These are phyloP conservation scores for Colletotrichum incanum DNA, from an alignment of 2,329 filamentous ascomycete genomes.

Conservation along the genomic window DNA sequence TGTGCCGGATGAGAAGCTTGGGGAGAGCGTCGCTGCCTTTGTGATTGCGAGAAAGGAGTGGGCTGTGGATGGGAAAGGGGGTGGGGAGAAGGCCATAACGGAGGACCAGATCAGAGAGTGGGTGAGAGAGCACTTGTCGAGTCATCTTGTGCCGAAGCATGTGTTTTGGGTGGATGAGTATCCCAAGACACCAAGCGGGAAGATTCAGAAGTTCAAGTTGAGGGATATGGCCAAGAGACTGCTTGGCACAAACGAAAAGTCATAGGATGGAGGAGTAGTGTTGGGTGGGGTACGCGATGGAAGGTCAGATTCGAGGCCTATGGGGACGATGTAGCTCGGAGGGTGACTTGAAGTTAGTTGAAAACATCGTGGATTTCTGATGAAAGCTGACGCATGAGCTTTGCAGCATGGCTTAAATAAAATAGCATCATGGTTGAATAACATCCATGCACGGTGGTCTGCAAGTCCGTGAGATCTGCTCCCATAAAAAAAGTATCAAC, in stretches of 20 bases:
- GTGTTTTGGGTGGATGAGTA: slow-evolving; percentile 91
- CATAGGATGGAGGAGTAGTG: background rate
- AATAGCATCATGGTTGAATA: background rate
- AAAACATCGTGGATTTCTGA: background rate
- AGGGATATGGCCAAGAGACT: slow-evolving; percentile 72
- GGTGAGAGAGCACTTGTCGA: slow-evolving; percentile 78
- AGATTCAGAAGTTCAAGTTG: slow-evolving; percentile 95
- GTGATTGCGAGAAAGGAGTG: slow-evolving; percentile 65
- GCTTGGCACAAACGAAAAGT: slow-evolving; percentile 40
- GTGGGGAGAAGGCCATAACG: slow-evolving; percentile 56
- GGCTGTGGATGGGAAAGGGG: slow-evolving; percentile 46
- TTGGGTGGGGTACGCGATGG: too few relatives aligned
- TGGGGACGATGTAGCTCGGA: background rate
- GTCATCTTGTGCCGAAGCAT: slow-evolving; percentile 88
- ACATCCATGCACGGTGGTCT: background rate
- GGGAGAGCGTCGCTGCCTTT: slow-evolving; percentile 90
- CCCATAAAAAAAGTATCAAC: background rate
- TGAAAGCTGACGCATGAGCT: background rate
- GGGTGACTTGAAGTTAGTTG: background rate
- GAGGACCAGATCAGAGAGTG: slow-evolving; percentile 77
- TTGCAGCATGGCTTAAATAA: background rate
- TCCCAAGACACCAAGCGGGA: slow-evolving; percentile 95
- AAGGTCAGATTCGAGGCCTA: too few relatives aligned
- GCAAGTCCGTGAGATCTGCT: too few relatives aligned
- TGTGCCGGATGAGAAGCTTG: slow-evolving; percentile 84